These are phyloP conservation scores for Paecilomyces variotii DNA, from an alignment of 2,329 filamentous ascomycete species.

Conservation along the genomic window DNA sequence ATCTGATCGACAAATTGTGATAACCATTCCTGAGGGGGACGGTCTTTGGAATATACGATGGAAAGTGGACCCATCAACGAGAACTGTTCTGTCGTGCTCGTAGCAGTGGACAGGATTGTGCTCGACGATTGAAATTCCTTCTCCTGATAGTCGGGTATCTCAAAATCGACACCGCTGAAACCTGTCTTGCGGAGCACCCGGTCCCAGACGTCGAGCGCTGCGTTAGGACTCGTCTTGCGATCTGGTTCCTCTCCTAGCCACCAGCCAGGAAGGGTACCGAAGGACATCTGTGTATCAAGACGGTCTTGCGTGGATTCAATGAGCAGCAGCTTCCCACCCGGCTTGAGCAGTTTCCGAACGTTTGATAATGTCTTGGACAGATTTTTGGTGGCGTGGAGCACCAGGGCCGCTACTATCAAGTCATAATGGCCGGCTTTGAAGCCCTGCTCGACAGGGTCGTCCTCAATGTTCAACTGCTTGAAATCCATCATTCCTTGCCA, in stretches of 20 bases:
- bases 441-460: constrained; percentile 20
- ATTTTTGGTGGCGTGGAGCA: constrained; percentile 23
- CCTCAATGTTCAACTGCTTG: constrained; percentile 21
- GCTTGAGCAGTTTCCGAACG: constrained; percentile 20
- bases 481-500: constrained; percentile 14
- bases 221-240: too few species aligned
- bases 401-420: constrained; percentile 27
- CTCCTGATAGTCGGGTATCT: constrained; percentile 1
- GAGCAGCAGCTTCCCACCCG: constrained; percentile 41
- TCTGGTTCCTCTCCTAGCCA: constrained; percentile 19
- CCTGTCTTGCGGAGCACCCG: neutral
- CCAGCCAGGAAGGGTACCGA: constrained; percentile 33
- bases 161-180: constrained; percentile 3
- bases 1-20: too few species aligned
- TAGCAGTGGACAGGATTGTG: too few species aligned
- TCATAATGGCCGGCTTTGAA: constrained; percentile 21
- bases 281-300: constrained; percentile 15
- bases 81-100: too few species aligned
- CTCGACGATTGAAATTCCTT: neutral
- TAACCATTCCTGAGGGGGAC: too few species aligned
- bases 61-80: too few species aligned
- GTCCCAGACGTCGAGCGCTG: constrained; percentile 1
- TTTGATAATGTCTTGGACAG: constrained; percentile 17
- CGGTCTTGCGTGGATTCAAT: constrained; percentile 28
- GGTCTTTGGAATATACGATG: too few species aligned